Conservation (phyloP, 495 filamentous ascomycete species). For the Hypoxylon intermedium region DNA sequence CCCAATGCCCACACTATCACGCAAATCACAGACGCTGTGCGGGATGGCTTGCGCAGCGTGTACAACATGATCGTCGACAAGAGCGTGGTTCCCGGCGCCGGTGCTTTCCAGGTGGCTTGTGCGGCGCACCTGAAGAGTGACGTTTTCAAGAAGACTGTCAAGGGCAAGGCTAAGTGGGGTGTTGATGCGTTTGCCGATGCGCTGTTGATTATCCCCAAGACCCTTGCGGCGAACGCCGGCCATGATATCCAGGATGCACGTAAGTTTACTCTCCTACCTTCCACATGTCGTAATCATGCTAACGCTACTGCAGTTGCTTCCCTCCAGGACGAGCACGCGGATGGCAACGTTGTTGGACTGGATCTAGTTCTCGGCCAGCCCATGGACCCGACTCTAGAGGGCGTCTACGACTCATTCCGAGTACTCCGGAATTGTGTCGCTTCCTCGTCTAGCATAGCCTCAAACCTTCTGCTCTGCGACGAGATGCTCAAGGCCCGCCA, state of each 20-base stretch:
- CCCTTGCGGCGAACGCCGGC: constrained; percentile 91
- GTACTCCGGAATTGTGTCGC: constrained; percentile 92
- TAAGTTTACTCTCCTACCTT: constrained; percentile 53
- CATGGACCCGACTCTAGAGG: constrained; percentile 93
- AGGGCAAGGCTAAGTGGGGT: constrained; percentile 96
- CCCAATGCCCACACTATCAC: constrained; percentile 95
- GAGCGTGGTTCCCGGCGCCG: constrained; percentile 92
- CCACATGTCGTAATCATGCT: constrained; percentile 10
- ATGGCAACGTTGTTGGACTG: constrained; percentile 87
- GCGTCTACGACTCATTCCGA: constrained; percentile 95
- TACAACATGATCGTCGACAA: constrained; percentile 99
- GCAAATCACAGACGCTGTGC: constrained; percentile 96
- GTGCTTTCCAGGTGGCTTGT: constrained; percentile 95
- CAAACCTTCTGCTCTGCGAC: constrained; percentile 93
- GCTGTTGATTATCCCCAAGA: constrained; percentile 93
- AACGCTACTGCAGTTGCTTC: constrained; percentile 66
- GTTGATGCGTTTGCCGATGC: constrained; percentile 95
- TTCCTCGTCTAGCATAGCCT: constrained; percentile 92
- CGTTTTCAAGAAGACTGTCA: constrained; percentile 81
- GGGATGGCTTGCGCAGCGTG: constrained; percentile 90
- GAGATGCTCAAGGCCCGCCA: constrained; percentile 97
- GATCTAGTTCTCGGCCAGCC: constrained; percentile 85
- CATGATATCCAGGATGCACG: constrained; percentile 94
- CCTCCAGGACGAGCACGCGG: constrained; percentile 82
- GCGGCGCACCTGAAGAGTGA: constrained; percentile 87